Conservation (phyloP, 1,284 basidiomycete species). For the Cutaneotrichosporon cutaneum region DNA sequence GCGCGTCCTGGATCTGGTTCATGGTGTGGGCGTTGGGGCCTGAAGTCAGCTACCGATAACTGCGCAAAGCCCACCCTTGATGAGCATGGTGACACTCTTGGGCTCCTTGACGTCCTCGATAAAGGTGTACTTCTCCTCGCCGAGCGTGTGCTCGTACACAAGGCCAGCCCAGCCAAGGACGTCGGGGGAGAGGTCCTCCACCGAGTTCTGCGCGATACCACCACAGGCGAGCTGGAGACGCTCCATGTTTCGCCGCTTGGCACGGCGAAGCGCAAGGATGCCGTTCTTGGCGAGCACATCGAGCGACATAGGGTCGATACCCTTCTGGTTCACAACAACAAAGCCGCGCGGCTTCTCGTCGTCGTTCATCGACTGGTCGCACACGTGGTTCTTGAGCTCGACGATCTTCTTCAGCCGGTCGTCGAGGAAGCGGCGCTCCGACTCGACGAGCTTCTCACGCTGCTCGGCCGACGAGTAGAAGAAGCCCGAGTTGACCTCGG, state of each 20-base stretch:
- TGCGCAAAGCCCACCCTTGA: slow-evolving; percentile 68
- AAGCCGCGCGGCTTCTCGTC: slow-evolving; percentile 71
- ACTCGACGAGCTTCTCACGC: slow-evolving; percentile 97
- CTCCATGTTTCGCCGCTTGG: slow-evolving; percentile 98
- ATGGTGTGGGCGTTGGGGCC: slow-evolving; percentile 95
- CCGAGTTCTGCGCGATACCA: slow-evolving; percentile 94
- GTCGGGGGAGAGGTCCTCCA: slow-evolving; percentile 89
- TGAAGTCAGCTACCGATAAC: slow-evolving; percentile 30
- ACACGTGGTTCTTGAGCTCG: slow-evolving; percentile 93
- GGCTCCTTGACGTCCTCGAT: slow-evolving; percentile 95
- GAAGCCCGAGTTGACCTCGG: slow-evolving; percentile 99
- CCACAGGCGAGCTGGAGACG: slow-evolving; percentile 91
- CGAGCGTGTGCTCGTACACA: slow-evolving; percentile 98
- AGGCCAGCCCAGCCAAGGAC: slow-evolving; percentile 95
- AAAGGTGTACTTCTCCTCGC: slow-evolving; percentile 99
- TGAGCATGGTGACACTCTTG: slow-evolving; percentile 93
- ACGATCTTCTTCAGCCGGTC: slow-evolving; percentile 95
- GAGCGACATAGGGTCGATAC: slow-evolving; percentile 95
- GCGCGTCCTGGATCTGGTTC: slow-evolving; percentile 92
- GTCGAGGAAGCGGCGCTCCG: slow-evolving; percentile 91
- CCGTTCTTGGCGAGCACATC: slow-evolving; percentile 97
- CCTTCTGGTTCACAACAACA: slow-evolving; percentile 98
- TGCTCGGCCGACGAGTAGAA: slow-evolving; percentile 99
- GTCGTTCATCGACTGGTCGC: slow-evolving; percentile 79
- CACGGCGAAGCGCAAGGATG: slow-evolving; percentile 88